Percentiles rank a stretch among this genome's conserved stretches.
Conservation (phyloP, 192 early-diverging fungal genomes). For the Chytriomyces hyalinus region DNA sequence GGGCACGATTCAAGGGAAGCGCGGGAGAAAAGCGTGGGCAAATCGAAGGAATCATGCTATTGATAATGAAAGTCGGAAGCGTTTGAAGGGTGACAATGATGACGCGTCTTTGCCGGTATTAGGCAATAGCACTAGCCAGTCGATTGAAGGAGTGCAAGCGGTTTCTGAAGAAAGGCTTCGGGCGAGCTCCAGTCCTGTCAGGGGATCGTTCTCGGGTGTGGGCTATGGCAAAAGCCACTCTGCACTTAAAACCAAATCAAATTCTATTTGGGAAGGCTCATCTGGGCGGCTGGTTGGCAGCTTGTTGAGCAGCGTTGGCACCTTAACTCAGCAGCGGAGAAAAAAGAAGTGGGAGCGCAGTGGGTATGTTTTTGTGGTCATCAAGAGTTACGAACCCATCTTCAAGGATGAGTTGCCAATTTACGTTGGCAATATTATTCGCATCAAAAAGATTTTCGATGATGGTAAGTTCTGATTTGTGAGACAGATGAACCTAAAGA, state of each 20-base stretch:
- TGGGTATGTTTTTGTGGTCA: slow-evolving; percentile 33
- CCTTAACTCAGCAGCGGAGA: not conserved
- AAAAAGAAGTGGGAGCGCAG: slow-evolving; percentile 18
- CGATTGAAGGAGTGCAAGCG: not conserved
- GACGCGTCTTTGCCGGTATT: not conserved
- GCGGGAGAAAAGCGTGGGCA: too few species aligned
- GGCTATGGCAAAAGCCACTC: not conserved
- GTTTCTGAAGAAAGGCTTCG: not conserved
- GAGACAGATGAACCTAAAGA: not conserved
- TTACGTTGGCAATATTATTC: slow-evolving; percentile 25
- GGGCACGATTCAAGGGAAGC: not conserved
- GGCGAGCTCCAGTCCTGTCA: not conserved
- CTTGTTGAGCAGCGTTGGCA: not conserved
- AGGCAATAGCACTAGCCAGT: not conserved
- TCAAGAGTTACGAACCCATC: slow-evolving; percentile 28
- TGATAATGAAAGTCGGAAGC: not conserved
- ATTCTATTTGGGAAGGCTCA: not conserved
- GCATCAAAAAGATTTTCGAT: slow-evolving; percentile 37
- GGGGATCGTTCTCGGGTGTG: not conserved
- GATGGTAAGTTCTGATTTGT: slow-evolving; percentile 14
- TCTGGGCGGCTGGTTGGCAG: not conserved
- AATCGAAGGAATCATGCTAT: not conserved
- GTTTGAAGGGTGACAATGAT: not conserved
- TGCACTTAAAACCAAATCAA: not conserved
- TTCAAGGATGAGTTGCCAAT: slow-evolving; percentile 30